Percentiles rank a stretch among this genome's conserved stretches.
phyloP scores from a whole-genome alignment of 192 early-diverging fungal genomes.

The Phlyctochytrium planicorne region DNA sequence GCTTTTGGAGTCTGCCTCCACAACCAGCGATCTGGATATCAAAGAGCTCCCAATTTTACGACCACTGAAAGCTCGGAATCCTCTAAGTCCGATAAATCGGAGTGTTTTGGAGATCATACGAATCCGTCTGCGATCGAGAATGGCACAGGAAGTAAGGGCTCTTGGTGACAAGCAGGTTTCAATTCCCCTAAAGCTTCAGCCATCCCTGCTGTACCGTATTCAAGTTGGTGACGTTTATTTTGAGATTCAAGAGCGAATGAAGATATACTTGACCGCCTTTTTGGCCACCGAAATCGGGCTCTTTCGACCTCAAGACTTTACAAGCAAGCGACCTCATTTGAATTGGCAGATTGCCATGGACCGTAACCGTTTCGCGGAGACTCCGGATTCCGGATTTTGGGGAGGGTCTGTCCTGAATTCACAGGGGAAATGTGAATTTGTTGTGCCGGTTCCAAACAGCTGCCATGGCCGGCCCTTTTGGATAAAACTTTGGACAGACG shows the following conservation, averaged over 20 bases:
- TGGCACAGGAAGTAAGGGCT: neutral
- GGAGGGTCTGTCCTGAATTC: no score
- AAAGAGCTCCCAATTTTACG: neutral
- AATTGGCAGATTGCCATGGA: neutral
- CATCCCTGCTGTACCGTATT: constrained; percentile 14
- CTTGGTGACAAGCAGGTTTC: neutral
- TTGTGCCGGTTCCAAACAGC: no score
- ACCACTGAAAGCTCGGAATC: constrained; percentile 6
- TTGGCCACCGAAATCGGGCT: constrained; percentile 21
- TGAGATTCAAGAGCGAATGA: neutral
- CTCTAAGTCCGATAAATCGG: constrained; percentile 2
- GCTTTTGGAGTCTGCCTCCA: no score
- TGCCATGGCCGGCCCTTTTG: neutral
- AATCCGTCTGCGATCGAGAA: neutral
- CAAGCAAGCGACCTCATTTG: neutral
- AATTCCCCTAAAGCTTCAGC: neutral
- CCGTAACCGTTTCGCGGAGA: neutral
- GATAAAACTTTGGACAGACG: constrained; percentile 1
- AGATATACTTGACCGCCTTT: neutral
- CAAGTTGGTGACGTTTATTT: neutral
- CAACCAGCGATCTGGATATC: no score
- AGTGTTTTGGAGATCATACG: neutral
- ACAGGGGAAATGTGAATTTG: no score
- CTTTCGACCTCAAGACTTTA: constrained; percentile 13
- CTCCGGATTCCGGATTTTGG: no score